Percentiles rank a stretch among this genome's conserved stretches.
These are phyloP conservation scores for Austroboletus olivaceoglutinosus DNA, from an alignment of 1,284 basidiomycete species.

Conservation along the genomic window DNA sequence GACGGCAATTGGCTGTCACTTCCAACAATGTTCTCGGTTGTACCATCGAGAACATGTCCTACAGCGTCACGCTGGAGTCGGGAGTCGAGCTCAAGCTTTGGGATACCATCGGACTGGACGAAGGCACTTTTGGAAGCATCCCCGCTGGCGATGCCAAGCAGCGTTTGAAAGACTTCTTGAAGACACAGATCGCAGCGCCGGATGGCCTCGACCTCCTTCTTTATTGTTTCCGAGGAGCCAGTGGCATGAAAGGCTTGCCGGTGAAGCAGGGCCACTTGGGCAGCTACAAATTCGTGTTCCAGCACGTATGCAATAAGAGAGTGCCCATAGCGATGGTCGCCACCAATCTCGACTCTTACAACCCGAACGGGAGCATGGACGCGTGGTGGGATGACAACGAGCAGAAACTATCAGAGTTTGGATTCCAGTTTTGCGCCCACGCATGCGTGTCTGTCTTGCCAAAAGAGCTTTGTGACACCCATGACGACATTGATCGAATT, in stretches of 20 bases:
- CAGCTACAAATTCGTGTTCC: conserved; percentile 16
- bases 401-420: conserved; percentile 5
- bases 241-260: conserved; percentile 11
- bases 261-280: conserved; percentile 15
- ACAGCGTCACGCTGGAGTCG: conserved; percentile 10
- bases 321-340: conserved; percentile 22
- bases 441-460: conserved; percentile 22
- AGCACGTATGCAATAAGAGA: conserved; percentile 21
- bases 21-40: conserved; percentile 19
- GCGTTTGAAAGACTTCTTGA: conserved; percentile 18
- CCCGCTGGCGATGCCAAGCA: conserved; percentile 12
- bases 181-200: conserved; percentile 9
- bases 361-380: conserved; percentile 19
- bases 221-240: conserved; percentile 22
- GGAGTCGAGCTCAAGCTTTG: conserved; percentile 17
- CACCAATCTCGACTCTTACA: conserved; percentile 22
- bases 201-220: conserved; percentile 26
- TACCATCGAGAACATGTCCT: conserved; percentile 3
- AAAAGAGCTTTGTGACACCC: background rate
- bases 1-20: conserved; percentile 11
- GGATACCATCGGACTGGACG: conserved; percentile 28
- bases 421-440: conserved; percentile 21
- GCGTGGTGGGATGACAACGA: conserved; percentile 19
- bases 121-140: conserved; percentile 17
- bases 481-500: conserved; percentile 3